These are phyloP conservation scores for Saturnispora galanensis DNA, from an alignment of 805 yeast genomes.

Conservation along the genomic window DNA sequence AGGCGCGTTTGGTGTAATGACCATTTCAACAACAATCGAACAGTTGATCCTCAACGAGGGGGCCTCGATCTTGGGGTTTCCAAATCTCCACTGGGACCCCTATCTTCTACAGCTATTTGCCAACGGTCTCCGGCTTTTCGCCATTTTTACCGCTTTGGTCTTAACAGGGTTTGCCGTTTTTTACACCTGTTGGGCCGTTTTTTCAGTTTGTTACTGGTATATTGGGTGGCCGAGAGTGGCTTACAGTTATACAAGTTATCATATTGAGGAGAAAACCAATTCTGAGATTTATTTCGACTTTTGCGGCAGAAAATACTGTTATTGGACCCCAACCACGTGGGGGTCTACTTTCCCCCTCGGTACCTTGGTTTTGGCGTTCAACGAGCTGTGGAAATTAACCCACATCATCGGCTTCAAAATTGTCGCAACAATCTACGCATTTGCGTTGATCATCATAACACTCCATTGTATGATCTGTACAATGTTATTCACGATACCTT, in stretches of 20 bases:
- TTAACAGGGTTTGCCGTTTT: constrained; percentile 25
- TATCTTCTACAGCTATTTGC: neutral
- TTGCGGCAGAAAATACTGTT: constrained; percentile 13
- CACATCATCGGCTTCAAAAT: constrained; percentile 51
- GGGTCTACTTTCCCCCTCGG: constrained; percentile 87
- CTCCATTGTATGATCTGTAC: constrained; percentile 33
- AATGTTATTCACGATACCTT: constrained; percentile 25
- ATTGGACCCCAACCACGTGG: constrained; percentile 58
- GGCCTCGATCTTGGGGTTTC: constrained; percentile 5
- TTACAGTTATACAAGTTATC: constrained; percentile 1
- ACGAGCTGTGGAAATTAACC: constrained; percentile 39
- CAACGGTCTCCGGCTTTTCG: constrained; percentile 7
- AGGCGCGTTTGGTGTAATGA: constrained; percentile 59
- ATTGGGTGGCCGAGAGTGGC: constrained; percentile 12
- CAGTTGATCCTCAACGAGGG: constrained; percentile 8
- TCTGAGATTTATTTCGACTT: constrained; percentile 26
- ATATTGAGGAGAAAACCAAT: constrained; percentile 25
- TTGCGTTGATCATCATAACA: constrained; percentile 38
- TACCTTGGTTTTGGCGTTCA: constrained; percentile 57
- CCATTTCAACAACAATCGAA: constrained; percentile 15
- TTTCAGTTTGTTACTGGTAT: constrained; percentile 11
- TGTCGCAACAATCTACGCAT: constrained; percentile 52
- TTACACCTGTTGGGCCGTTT: constrained; percentile 29
- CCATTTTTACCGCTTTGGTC: constrained; percentile 18
- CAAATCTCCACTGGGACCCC: neutral